These are phyloP conservation scores for Diaporthe eres DNA, from an alignment of 2,329 filamentous ascomycete genomes.

Conservation along the genomic window DNA sequence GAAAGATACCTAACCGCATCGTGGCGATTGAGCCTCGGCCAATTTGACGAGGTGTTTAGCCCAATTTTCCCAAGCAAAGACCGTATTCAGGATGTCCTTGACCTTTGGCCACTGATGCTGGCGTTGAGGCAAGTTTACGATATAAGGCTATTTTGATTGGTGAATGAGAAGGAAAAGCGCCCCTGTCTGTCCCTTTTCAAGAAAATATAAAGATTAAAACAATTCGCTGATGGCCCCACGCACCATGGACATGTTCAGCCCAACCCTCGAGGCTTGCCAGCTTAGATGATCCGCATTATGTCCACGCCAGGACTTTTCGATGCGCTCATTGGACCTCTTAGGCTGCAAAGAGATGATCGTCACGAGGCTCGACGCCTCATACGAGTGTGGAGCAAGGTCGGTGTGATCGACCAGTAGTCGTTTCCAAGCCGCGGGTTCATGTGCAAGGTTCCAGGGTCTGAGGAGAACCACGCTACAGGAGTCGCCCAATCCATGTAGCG, in stretches of 20 bases:
- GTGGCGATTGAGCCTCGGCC: too few relatives aligned
- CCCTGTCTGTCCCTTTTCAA: neutral
- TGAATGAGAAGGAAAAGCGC: neutral
- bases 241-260: neutral
- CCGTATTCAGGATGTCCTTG: neutral
- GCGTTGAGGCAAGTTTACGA: neutral
- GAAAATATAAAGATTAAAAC: neutral
- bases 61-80: neutral
- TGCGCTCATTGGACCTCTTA: neutral
- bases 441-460: constrained; percentile 5
- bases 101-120: neutral
- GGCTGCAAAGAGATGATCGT: neutral
- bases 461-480: neutral
- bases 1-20: too few relatives aligned
- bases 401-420: constrained; percentile 24
- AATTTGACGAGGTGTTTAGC: too few relatives aligned
- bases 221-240: neutral
- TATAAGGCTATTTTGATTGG: neutral
- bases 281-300: neutral
- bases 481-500: neutral
- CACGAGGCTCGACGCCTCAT: neutral
- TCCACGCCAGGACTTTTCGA: too few relatives aligned
- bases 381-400: neutral
- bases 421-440: constrained; percentile 15
- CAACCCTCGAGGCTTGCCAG: neutral